Conservation (phyloP, 2,329 filamentous ascomycete species). For the Colletotrichum incanum region DNA sequence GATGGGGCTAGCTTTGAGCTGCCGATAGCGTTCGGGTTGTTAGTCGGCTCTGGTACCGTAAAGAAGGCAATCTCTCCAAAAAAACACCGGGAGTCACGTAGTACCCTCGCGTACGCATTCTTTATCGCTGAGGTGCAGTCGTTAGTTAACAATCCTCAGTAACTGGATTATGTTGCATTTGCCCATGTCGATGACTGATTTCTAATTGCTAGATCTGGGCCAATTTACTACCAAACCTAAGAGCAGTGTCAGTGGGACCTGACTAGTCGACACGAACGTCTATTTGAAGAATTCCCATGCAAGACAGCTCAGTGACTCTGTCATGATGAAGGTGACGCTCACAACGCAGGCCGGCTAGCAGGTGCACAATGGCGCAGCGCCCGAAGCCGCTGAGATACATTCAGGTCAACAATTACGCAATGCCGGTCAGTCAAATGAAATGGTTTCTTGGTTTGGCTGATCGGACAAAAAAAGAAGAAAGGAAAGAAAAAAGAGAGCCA, state of each 20-base stretch:
- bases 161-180: background rate
- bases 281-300: too few relatives aligned
- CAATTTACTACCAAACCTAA: background rate
- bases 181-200: too few relatives aligned
- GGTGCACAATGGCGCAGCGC: background rate
- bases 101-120: background rate
- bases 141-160: too few relatives aligned
- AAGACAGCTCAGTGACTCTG: background rate
- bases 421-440: background rate
- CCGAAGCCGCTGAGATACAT: background rate
- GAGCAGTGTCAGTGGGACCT: background rate
- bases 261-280: background rate
- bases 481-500: too few relatives aligned
- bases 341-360: background rate
- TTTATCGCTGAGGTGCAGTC: too few relatives aligned
- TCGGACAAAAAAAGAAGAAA: background rate
- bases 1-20: background rate
- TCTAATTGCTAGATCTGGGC: background rate
- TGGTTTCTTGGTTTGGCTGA: accelerated
- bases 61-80: background rate
- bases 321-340: background rate
- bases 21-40: background rate
- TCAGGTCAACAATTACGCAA: too few relatives aligned
- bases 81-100: too few relatives aligned
- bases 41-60: background rate